Base-by-base conservation (phyloP, 495 filamentous ascomycete species). In the Podospora comata region DNA sequence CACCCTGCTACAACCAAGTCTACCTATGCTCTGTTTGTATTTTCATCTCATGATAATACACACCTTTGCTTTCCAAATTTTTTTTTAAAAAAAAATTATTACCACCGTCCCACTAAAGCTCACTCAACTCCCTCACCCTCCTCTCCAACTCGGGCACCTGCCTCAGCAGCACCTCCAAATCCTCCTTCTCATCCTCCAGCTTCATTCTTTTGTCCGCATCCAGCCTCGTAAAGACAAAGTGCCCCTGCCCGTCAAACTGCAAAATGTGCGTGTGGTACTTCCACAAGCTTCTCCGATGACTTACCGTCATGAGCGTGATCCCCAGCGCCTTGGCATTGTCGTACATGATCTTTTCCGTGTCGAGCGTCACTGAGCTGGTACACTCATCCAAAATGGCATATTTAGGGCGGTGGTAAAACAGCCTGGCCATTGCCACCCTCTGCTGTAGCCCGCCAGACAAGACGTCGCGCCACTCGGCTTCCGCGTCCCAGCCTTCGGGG, bases 381-480 rank as follows among this genome's bases (percentile, higher is more conserved):
- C 95, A 99, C 79, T 99, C 95, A 77, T 99, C 95, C 23, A 99
- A 82, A 72, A 99, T 99, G 18, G 95, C 95, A 77, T 91, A 92
- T 70, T 91, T 90, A 3, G 95, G 95, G 3, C 86, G 83, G 79
- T 99, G 96, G 79, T 99, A 99, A 80, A 98, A 98, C 5, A 99
- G 85, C 2, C 95, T 84, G 2, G 95, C 95, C 93, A 98, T 98
- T 63, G 94, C 95, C 32, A 99, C 91, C n/a, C 96, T 88, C 81
- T 99, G 95, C 79, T 99, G 95, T 9, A 97, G 83, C 4, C 95
- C 95, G 30, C 91, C 91, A 2, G 91, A 94, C 27, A 98, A 84
- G 0, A 93, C 91, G 67, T 97, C 92, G 58, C 92, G 88, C 95
- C 95, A 99, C 81, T 98, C 96, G 67, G 94, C 91, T 79, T 97